Base-by-base conservation (phyloP, 176 grass and related monocot genomes). In the Ensete glaucum region DNA sequence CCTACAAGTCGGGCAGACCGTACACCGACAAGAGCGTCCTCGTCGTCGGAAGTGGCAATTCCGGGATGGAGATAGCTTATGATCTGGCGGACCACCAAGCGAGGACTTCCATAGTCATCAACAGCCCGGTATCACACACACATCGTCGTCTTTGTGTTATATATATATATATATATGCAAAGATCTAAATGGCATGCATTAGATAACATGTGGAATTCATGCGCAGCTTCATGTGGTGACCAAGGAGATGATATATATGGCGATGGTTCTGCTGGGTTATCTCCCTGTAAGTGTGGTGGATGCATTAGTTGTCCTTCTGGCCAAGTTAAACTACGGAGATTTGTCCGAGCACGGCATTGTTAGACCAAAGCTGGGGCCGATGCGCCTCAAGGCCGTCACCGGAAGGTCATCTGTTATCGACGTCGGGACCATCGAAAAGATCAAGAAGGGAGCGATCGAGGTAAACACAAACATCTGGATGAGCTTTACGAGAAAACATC, bases 21-120 rank as follows among this genome's bases (percentile, higher is more conserved):
- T 90, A 87, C 24, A n/a, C 76, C 1, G 72, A 72, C 8, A 53
- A 67, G 52, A 82, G 9, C 0, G 72, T 91, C 3, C 63, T 91
- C 1, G 82, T 91, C 0, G 75, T 91, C 7, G 88, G 88, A 1
- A 53, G 52, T 1, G 88, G 88, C 20, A 87, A 90, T 19, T 90
- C 85, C 0, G 85, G 85, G 0, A 87, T 91, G 79, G 88, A 91
- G 76, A 91, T 91, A 1, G 82, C 85, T 2, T 84, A 87, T 2
- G 85, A 87, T 29, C 85, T 91, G 55, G 63, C 84, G 0, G 58
- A 2, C 52, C 58, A 82, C 80, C 82, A 72, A 8, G 82, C 76
- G 0, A 17, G 70, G 3, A 80, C 85, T 7, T 70, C 82, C 11
- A 85, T 91, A 11, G 52, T 71, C 29, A 68, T 82, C 14, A 58